A percentile compares a stretch with the other conserved stretches of the same genome.
phyloP scores from a whole-genome alignment of 2,329 filamentous ascomycete species.

The Thermomyces lanuginosus region DNA sequence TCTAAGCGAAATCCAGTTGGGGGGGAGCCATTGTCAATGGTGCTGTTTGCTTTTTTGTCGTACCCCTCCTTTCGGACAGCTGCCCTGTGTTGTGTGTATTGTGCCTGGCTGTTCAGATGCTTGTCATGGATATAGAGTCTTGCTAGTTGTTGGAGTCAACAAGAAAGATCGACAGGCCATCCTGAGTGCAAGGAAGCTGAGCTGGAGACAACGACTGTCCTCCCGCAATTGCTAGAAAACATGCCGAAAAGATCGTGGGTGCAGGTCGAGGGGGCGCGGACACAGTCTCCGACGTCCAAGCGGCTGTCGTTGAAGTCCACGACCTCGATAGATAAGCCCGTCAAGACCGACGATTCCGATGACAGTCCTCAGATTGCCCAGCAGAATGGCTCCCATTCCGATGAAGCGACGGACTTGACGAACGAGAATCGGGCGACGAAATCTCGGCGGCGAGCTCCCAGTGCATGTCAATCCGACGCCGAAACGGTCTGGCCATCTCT shows the following conservation, averaged over 20 bases:
- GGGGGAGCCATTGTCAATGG: too few relatives aligned
- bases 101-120: too few relatives aligned
- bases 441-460: constrained; percentile 4
- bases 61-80: too few relatives aligned
- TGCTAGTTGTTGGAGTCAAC: constrained; percentile 1
- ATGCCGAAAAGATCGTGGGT: constrained; percentile 7
- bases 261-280: constrained; percentile 5
- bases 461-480: constrained; percentile 5
- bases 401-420: constrained; percentile 4
- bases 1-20: too few relatives aligned
- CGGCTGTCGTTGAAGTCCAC: constrained; percentile 3
- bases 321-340: constrained; percentile 1
- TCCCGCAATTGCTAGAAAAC: constrained; percentile 1
- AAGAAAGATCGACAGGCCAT: not conserved
- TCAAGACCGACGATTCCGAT: too few relatives aligned
- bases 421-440: constrained; percentile 5
- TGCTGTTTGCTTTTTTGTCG: too few relatives aligned
- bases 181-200: too few relatives aligned
- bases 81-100: too few relatives aligned
- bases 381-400: constrained; percentile 4
- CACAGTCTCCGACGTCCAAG: constrained; percentile 3
- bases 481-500: constrained; percentile 13
- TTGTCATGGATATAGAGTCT: too few relatives aligned
- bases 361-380: constrained; percentile 4
- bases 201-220: not conserved